Evolutionary conservation across 2,329 filamentous ascomycete species (phyloP), one percentile per base, ranked within the genome.

Genomic region (Aspergillus vadensis): DNA sequence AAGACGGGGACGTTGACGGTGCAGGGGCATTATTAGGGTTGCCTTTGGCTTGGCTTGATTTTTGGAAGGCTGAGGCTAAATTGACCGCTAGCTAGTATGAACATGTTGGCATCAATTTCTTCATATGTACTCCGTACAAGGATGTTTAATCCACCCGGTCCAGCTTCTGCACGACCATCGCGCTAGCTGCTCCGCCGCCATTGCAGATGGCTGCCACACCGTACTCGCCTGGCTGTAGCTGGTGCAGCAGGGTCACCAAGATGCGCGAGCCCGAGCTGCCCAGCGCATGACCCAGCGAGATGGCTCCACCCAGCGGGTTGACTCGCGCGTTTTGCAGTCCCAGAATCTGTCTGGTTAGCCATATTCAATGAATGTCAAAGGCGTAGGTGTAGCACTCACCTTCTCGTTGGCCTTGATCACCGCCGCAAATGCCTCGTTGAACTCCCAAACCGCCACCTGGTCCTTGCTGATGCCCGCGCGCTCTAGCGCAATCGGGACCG

Each of bases 171-270:
- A 99, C 91, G 52, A 98, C 91, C 73, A 98, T 84, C 0, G 93
- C 95, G 9, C 91, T 94, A 1, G 94, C 91, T 14, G 92, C 94
- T 61, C 95, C 95, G 44, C 95, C 95, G 49, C 95, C 95, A 71
- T 99, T 99, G 81, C 95, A 98, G 63, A 99, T 98, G 2, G 93
- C 93, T 15, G 93, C 95, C 66, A 94, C 91, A 57, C 95, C 95
- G 74, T 97, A 98, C 80, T 99, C 91, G 38, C 93, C 93, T 43
- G 89, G 87, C 81, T 96, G 88, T 63, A 98, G 82, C 79, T 97
- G 94, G 77, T 98, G 94, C 63, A 98, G 82, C 63, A 98, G 79
- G 0, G 93, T 97, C 1, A 92, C 92, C 61, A 98, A 80, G 66
- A 98, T 97, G 63, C 94, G 87, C 23, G 92, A 93, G 14, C 94